Evolutionary conservation across 495 filamentous ascomycete genomes (phyloP).

Genomic region (Talaromyces liani): DNA sequence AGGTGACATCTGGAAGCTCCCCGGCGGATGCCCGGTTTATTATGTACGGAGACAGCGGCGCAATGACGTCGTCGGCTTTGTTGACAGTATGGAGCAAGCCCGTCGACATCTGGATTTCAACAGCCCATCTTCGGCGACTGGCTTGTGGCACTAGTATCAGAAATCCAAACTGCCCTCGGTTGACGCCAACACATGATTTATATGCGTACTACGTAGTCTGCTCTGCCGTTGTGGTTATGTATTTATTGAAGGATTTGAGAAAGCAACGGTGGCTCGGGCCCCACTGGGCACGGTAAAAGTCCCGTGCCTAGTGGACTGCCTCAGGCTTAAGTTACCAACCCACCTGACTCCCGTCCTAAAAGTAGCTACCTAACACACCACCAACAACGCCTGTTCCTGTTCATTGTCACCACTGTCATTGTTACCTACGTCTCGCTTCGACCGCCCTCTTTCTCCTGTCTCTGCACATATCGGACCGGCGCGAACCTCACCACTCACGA

Average conservation of each 20-base stretch:
- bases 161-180: background rate
- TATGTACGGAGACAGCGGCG: background rate
- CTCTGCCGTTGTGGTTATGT: background rate
- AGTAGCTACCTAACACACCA: background rate
- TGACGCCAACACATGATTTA: background rate
- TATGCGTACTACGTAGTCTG: background rate
- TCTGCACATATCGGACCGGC: background rate
- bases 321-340: background rate
- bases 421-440: background rate
- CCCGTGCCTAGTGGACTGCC: background rate
- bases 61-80: background rate
- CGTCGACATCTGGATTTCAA: background rate
- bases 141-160: background rate
- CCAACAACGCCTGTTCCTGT: background rate
- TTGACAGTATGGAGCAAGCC: background rate
- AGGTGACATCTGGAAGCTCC: background rate
- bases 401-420: background rate
- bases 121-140: background rate
- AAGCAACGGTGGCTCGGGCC: background rate
- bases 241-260: background rate
- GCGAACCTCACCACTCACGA: background rate
- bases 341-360: background rate
- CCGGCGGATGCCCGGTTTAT: background rate
- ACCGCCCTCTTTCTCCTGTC: background rate
- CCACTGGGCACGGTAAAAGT: background rate